A percentile compares a stretch with the other conserved stretches of the same genome.
Conservation (phyloP, 164 flowering plant genomes). For the Buxus sempervirens region DNA sequence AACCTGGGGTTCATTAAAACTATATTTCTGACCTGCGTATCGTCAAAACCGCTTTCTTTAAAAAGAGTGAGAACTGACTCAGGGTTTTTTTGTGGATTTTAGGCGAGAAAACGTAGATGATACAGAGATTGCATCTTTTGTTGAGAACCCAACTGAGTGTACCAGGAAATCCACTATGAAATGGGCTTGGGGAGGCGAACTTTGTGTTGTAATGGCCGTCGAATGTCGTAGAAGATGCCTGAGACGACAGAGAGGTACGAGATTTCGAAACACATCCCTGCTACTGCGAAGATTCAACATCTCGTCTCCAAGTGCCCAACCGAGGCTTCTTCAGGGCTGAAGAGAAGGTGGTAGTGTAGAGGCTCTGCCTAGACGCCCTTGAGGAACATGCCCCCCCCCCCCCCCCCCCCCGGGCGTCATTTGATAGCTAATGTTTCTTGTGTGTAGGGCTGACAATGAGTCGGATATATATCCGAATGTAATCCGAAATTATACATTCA, state of each 20-base stretch:
- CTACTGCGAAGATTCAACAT: too few relatives aligned
- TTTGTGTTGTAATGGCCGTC: background rate
- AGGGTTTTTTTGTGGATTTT: constrained; percentile 10
- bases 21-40: constrained; percentile 6
- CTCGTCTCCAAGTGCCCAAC: too few relatives aligned
- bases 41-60: constrained; percentile 11
- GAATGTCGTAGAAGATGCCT: background rate
- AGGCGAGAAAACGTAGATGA: constrained; percentile 9
- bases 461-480: too few relatives aligned
- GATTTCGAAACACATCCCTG: too few relatives aligned
- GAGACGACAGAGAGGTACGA: background rate
- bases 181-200: background rate
- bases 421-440: too few relatives aligned
- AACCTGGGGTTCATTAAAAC: constrained; percentile 8
- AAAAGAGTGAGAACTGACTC: constrained; percentile 15
- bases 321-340: too few relatives aligned
- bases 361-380: too few relatives aligned
- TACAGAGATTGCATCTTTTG: constrained; percentile 8
- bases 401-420: too few relatives aligned
- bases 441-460: too few relatives aligned
- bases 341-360: too few relatives aligned
- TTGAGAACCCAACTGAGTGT: constrained; percentile 14
- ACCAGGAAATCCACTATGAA: constrained; percentile 11
- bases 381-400: too few relatives aligned
- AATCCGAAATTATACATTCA: too few relatives aligned